phyloP scores from a whole-genome alignment of 768 basidiomycete species.

The Leccinum aurantiacum region DNA sequence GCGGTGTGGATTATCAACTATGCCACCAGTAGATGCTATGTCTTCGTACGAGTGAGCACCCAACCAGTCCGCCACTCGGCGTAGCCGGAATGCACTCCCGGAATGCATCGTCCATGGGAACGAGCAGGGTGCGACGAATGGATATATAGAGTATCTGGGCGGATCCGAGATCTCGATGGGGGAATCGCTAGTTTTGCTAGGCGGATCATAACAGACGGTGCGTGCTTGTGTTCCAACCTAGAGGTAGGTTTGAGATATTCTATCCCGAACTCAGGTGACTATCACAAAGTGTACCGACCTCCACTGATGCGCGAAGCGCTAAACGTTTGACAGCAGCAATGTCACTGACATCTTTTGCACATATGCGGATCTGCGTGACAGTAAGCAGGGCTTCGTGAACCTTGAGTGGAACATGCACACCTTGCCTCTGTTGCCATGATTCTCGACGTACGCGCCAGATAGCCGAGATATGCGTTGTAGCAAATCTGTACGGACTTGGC shows the following conservation, averaged over 20 bases:
- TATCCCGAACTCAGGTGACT: constrained; percentile 8
- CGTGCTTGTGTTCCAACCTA: constrained; percentile 17
- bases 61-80: constrained; percentile 65
- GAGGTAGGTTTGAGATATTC: constrained; percentile 2
- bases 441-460: constrained; percentile 63
- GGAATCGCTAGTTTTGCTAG: constrained; percentile 23
- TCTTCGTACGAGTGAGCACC: constrained; percentile 36
- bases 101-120: constrained; percentile 48
- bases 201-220: constrained; percentile 35
- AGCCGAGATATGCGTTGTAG: constrained; percentile 66
- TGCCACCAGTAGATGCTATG: constrained; percentile 36
- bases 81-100: constrained; percentile 53
- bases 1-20: constrained; percentile 36
- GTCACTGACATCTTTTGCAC: constrained; percentile 44
- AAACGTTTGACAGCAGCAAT: constrained; percentile 51
- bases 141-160: constrained; percentile 61
- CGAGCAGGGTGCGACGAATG: constrained; percentile 53
- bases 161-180: constrained; percentile 33
- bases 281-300: constrained; percentile 40
- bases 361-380: constrained; percentile 51
- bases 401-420: constrained; percentile 32
- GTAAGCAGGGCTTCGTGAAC: not conserved
- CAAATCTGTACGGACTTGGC: constrained; percentile 45
- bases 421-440: constrained; percentile 43
- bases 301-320: constrained; percentile 48